Evolutionary conservation across 1,284 basidiomycete genomes (phyloP), one percentile per base, ranked within the genome.

Genomic region (Cystobasidium pallidum): DNA sequence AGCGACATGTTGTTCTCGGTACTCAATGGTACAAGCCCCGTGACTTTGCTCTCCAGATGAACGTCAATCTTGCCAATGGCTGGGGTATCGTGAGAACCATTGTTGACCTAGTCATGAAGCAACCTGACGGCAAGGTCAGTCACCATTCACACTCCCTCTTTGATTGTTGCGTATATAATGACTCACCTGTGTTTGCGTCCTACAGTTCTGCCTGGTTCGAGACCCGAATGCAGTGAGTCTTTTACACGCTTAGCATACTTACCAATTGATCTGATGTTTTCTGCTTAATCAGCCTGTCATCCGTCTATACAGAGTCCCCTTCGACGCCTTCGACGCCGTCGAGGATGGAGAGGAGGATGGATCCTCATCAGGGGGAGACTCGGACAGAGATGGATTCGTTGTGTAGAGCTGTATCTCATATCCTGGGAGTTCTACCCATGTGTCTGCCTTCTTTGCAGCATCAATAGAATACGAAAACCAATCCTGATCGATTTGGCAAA

Each of bases 71-170:
- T 73, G 84, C 90, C 64, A 99, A 99, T 81, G 96, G 96, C 30
- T 99, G 95, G 95, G 96, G 96, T 75, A 98, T 99, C 79, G 92
- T 99, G 34, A 87, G 94, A 72, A 94, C 91, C 28, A 89, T 97
- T 74, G 90, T 91, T 54, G 94, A 97, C 80, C 82, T 96, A 73
- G 91, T 90, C 80, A 87, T 95, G 87, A 93, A 94, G 82, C 89
- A 94, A 86, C 91, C 91, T 30, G 94, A 97, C 82, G 94, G 94
- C 80, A 96, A 95, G 58, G 58, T 61, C 2, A 61, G 58, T 45
- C n/a, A 24, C 19, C 13, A 11, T 41, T 61, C 13, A 6, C 15
- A n/a, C 17, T 57, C n/a, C 30, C n/a, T 21, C 36, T 61, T 1
- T 45, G 19, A 30, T 8, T 19, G 4, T 19, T 6, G 13, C 15